Evolutionary conservation across 179 eudicot genomes (phyloP), one percentile per base, ranked within the genome.

Genomic region (Heliamphora pulchella): DNA sequence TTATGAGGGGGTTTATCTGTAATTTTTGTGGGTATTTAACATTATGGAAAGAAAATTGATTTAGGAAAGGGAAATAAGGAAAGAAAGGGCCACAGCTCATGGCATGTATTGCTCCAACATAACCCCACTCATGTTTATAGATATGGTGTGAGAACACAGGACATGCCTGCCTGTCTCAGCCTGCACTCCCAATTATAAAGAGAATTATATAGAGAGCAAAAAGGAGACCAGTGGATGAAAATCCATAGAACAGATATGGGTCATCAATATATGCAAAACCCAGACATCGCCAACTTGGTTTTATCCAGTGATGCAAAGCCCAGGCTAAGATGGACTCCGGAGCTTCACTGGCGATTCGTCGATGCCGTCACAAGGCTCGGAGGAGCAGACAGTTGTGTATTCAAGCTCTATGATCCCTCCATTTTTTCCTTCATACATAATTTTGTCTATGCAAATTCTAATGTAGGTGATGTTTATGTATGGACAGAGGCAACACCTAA

Each of bases 231-330:
- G 31, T 31, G 31, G 31, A 31, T 31, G 31, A 31, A 31, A 31
- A 31, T 11, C 31, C 22, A 57, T 11, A 65, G 55, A 62, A 11
- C 15, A 63, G 17, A 74, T 74, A 92, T 90, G 95, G 90, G 84
- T 83, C 86, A 87, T 81, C 87, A 87, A 51, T 84, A 58, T 80
- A 81, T 84, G 76, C 87, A 88, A 75, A 85, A 85, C 81, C 88
- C 87, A 84, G 93, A 89, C 4, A 91, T 31, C 31, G 0, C 84
- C 87, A 87, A 78, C 76, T 86, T 92, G 88, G 91, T 93, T 74
- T 71, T 94, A 39, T 89, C 99, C 14, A 89, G 94, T 90, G 98
- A 96, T 88, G 93, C 96, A 39, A 96, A 94, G 83, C 99, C 99
- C 53, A 89, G 99, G 84, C 89, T 94, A 14, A 94, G 90, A 89